Evolutionary conservation across 768 basidiomycete species (phyloP), one percentile per base, ranked within the genome.

Genomic region (Tremella yokohamensis): DNA sequence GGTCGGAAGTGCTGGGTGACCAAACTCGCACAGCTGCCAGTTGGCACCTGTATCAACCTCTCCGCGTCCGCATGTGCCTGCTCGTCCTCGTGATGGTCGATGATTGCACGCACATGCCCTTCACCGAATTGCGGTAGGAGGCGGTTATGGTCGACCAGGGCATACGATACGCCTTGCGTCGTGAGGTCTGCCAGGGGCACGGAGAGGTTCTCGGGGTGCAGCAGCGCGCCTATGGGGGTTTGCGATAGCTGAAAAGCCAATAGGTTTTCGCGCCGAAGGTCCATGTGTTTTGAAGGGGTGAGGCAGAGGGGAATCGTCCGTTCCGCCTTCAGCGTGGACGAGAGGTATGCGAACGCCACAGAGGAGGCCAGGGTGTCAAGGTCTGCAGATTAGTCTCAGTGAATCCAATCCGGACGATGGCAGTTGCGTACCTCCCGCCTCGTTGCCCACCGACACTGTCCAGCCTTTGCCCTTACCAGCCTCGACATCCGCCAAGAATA

Each of bases 31-130:
- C 90, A 90, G 61, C 88, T 90, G 2, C 94, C 96, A 4, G 68
- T 74, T 0, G 86, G 84, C 1, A 79, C 76, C 40, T 77, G 73
- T 52, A 97, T 81, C 56, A 84, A 76, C 19, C 93, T 83, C 0
- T 84, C 26, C 0, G 79, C 82, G 53, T 83, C 81, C 3, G 73
- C 75, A 74, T 96, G 83, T 1, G 81, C 75, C 0, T 81, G 80
- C 68, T 98, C 93, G 74, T 99, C 94, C 15, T 81, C 84, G 69
- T 98, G 92, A 70, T 99, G 94, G 74, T 99, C 96, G 24, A 98
- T 78, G 53, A 98, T 80, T 2, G 87, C 85, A 0, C 83, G 80
- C 9, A 98, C 89, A 2, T 39, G 26, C n/a, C 44, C n/a, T 77
- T 3, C 49, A 40, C 57, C 54, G 48, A 73, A 74, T 4, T 55